Evolutionary conservation across 108 stramenopile species (phyloP).

Genomic region (Nitzschia sp.): DNA sequence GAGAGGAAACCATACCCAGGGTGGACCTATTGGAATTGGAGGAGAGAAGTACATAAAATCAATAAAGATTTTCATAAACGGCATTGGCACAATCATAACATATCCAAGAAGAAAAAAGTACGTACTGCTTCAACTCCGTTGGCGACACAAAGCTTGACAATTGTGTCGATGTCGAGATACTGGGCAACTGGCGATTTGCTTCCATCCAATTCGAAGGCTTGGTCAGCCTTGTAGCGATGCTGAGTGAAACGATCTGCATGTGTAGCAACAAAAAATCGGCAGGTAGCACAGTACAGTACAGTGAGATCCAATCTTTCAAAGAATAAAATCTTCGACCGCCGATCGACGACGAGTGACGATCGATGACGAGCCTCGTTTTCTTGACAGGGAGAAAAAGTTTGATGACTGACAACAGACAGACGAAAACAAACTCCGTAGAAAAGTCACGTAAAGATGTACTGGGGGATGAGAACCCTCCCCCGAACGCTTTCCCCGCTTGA

Average conservation of each 20-base stretch:
- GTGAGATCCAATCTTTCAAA: neutral
- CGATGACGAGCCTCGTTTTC: neutral
- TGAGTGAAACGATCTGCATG: constrained; percentile 89
- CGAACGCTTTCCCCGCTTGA: neutral
- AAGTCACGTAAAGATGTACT: neutral
- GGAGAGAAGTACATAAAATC: neutral
- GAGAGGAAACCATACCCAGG: constrained; percentile 90
- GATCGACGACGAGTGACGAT: neutral
- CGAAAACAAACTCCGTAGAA: neutral
- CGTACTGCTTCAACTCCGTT: constrained; percentile 79
- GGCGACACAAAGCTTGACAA: constrained; percentile 79
- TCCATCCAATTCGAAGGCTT: constrained; percentile 63
- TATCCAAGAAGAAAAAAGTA: constrained; percentile 5
- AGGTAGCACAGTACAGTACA: too few relatives aligned
- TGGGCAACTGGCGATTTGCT: constrained; percentile 86
- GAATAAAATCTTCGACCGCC: neutral
- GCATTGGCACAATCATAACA: neutral
- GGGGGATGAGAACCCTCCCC: neutral
- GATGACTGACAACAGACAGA: neutral
- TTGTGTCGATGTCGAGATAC: constrained; percentile 85
- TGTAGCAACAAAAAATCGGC: neutral
- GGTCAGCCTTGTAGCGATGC: constrained; percentile 96
- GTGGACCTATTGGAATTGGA: constrained; percentile 43
- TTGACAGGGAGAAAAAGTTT: neutral
- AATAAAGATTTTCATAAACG: neutral